Evolutionary conservation across 2,329 filamentous ascomycete species (phyloP).

Genomic region (Beauveria asiatica): DNA sequence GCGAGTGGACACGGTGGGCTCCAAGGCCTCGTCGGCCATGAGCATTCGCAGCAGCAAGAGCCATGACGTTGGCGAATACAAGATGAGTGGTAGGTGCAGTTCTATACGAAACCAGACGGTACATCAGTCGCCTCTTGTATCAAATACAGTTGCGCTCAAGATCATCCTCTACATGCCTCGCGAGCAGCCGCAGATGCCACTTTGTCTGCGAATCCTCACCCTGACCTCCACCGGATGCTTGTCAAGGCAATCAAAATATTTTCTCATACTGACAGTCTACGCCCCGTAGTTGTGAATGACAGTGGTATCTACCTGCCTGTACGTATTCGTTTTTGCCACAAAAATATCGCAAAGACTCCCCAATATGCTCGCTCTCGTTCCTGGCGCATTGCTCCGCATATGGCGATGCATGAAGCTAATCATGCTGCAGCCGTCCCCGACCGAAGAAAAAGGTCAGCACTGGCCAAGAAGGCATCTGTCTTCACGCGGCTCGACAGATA

Average conservation of each 20-base stretch:
- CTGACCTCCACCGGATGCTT: neutral
- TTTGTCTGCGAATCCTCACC: neutral
- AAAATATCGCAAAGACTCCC: neutral
- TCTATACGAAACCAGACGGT: neutral
- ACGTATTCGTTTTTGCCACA: conserved; percentile 26
- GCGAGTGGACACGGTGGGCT: conserved; percentile 53
- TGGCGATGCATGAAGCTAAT: conserved; percentile 3
- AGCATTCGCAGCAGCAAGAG: conserved; percentile 53
- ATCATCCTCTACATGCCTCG: neutral
- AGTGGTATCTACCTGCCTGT: conserved; percentile 91
- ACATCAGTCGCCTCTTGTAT: neutral
- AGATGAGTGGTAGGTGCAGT: conserved; percentile 61
- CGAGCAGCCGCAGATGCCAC: neutral
- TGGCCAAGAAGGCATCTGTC: conserved; percentile 55
- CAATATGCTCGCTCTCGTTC: neutral
- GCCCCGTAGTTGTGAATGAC: conserved; percentile 74
- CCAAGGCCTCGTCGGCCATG: conserved; percentile 52
- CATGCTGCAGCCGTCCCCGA: conserved; percentile 64
- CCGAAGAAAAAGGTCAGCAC: conserved; percentile 65
- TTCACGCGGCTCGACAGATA: conserved; percentile 46
- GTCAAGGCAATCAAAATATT: neutral
- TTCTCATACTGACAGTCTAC: conserved; percentile 14
- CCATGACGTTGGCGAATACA: conserved; percentile 63
- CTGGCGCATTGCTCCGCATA: neutral
- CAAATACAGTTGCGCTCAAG: neutral